phyloP scores from a whole-genome alignment of 352 stramenopile genomes.

The Pythium rishiriense region DNA sequence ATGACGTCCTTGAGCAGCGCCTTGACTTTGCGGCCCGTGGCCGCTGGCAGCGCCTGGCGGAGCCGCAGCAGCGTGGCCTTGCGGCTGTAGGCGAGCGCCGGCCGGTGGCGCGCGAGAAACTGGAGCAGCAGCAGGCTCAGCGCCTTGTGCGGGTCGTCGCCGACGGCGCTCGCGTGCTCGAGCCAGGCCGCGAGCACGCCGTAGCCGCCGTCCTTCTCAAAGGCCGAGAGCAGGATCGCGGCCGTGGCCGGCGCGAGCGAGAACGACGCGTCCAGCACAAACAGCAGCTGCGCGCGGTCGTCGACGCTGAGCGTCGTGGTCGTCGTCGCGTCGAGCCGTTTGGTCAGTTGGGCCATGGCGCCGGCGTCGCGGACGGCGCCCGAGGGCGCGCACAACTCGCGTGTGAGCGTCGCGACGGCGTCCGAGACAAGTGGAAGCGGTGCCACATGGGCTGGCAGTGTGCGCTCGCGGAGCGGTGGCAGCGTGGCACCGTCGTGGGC shows the following conservation, averaged over 20 bases:
- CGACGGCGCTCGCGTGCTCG: constrained; percentile 40
- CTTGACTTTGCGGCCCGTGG: constrained; percentile 38
- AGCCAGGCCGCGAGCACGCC: constrained; percentile 63
- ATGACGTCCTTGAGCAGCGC: constrained; percentile 43
- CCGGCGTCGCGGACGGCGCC: constrained; percentile 37
- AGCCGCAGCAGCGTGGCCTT: constrained; percentile 40
- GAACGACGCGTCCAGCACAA: constrained; percentile 59
- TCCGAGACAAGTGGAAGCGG: constrained; percentile 46
- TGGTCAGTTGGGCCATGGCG: constrained; percentile 45
- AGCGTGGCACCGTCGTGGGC: constrained; percentile 25
- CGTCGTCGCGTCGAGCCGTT: constrained; percentile 28
- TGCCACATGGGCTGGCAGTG: constrained; percentile 15
- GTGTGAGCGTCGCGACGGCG: constrained; percentile 34
- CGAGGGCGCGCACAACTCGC: constrained; percentile 40
- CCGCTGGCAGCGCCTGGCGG: constrained; percentile 25
- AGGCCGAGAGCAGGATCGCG: constrained; percentile 29
- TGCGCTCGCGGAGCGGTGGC: constrained; percentile 33
- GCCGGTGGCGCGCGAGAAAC: constrained; percentile 54
- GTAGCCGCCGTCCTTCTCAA: constrained; percentile 64
- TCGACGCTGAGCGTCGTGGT: constrained; percentile 40
- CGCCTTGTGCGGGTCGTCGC: constrained; percentile 46
- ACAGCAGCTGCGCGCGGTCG: constrained; percentile 58
- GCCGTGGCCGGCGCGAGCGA: constrained; percentile 23
- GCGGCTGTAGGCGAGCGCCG: constrained; percentile 42
- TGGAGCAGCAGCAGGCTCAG: constrained; percentile 56